Evolutionary conservation across 2,329 filamentous ascomycete species (phyloP).

Genomic region (Aspergillus persii): DNA sequence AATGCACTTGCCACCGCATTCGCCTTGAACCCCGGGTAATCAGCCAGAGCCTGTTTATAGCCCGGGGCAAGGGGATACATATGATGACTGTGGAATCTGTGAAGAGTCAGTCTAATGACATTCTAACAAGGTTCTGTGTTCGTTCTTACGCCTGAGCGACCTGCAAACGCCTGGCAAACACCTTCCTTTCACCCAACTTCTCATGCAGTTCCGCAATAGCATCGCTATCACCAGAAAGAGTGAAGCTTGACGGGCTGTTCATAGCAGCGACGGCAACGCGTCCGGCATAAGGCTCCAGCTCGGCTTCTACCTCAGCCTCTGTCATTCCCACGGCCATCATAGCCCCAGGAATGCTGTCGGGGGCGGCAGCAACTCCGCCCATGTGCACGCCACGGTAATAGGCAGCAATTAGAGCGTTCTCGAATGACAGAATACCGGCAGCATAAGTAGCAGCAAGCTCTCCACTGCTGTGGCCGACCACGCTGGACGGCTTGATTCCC

Average conservation of each 20-base stretch:
- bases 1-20: not conserved
- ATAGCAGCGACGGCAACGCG: slow-evolving; percentile 32
- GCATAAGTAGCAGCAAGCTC: slow-evolving; percentile 24
- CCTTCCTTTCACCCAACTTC: slow-evolving; percentile 19
- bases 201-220: slow-evolving; percentile 21
- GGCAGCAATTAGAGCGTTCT: slow-evolving; percentile 15
- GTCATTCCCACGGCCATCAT: slow-evolving; percentile 27
- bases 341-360: slow-evolving; percentile 9
- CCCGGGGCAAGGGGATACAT: slow-evolving; percentile 21
- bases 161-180: slow-evolving; percentile 24
- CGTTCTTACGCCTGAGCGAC: slow-evolving; percentile 18
- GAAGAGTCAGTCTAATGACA: not conserved
- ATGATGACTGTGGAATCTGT: slow-evolving; percentile 26
- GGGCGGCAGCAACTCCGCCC: not conserved
- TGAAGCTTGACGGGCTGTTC: slow-evolving; percentile 40
- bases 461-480: slow-evolving; percentile 22
- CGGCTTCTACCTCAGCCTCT: slow-evolving; percentile 7
- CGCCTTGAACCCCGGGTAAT: not conserved
- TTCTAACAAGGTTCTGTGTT: no score
- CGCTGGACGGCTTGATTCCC: slow-evolving; percentile 10
- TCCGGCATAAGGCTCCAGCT: slow-evolving; percentile 16
- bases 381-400: slow-evolving; percentile 15
- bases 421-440: slow-evolving; percentile 10
- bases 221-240: slow-evolving; percentile 34
- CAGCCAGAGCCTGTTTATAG: slow-evolving; percentile 16